Evolutionary conservation across 306 rosid species (phyloP).

Genomic region (Prunus mongolica): DNA sequence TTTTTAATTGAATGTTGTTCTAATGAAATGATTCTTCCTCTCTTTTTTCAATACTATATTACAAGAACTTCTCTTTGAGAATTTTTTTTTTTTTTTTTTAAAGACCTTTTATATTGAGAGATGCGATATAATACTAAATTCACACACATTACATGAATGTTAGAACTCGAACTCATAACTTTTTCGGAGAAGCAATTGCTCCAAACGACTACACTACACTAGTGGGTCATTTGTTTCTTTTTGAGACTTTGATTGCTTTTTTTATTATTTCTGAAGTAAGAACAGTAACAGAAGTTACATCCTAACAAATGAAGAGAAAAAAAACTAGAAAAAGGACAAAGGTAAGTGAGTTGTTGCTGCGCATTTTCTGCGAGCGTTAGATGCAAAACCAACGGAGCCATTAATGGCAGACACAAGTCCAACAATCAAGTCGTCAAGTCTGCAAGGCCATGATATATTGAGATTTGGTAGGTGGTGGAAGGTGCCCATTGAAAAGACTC

Average conservation of each 20-base stretch:
- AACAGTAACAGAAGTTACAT: background rate
- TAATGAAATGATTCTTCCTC: too few species aligned
- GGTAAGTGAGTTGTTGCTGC: background rate
- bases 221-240: too few species aligned
- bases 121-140: too few species aligned
- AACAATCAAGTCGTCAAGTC: slow-evolving; percentile 17
- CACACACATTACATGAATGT: too few species aligned
- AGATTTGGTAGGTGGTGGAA: slow-evolving; percentile 23
- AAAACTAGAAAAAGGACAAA: background rate
- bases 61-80: too few species aligned
- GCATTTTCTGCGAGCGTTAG: background rate
- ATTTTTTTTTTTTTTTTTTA: too few species aligned
- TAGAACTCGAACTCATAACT: accelerated
- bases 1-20: too few species aligned
- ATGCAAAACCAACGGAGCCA: slow-evolving; percentile 1
- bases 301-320: background rate
- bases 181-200: too few species aligned
- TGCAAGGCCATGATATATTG: slow-evolving; percentile 26
- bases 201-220: too few species aligned
- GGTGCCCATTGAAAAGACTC: slow-evolving; percentile 37
- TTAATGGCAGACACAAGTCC: slow-evolving; percentile 32
- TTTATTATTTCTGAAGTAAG: background rate
- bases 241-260: background rate
- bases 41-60: too few species aligned
- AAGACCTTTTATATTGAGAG: too few species aligned